These are phyloP conservation scores for Boletus tomentosulus DNA, from an alignment of 768 basidiomycete genomes.

Conservation along the genomic window DNA sequence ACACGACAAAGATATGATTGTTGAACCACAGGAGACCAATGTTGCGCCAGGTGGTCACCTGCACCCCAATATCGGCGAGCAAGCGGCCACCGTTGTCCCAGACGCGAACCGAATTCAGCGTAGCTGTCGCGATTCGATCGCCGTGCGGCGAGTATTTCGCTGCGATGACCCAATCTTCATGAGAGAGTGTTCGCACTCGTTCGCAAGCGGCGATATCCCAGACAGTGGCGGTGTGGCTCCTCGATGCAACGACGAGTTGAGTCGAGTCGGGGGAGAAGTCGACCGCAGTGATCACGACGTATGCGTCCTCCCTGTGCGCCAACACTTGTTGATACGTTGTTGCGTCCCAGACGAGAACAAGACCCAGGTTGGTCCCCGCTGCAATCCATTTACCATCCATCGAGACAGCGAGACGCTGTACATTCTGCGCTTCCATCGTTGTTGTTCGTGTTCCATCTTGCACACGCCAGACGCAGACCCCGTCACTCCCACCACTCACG, in stretches of 20 bases:
- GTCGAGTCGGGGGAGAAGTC: slow-evolving; percentile 6
- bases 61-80: not conserved
- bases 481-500: not conserved
- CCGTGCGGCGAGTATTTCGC: slow-evolving; percentile 1
- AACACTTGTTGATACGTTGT: not conserved
- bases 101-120: not conserved
- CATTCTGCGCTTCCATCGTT: not conserved
- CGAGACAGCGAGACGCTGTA: not conserved
- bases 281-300: not conserved
- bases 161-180: not conserved
- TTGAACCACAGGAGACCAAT: slow-evolving; percentile 1
- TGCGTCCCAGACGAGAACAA: not conserved
- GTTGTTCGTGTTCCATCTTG: not conserved
- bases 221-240: not conserved
- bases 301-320: not conserved
- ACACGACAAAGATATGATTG: not conserved
- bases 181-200: not conserved
- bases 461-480: slow-evolving; percentile 1
- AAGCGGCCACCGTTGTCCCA: not conserved
- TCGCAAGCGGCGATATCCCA: not conserved
- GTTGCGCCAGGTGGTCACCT: not conserved
- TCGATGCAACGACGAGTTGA: not conserved
- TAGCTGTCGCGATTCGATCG: slow-evolving; percentile 4
- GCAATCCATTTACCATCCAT: not conserved
- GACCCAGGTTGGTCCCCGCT: not conserved